Evolutionary conservation across 805 yeast species (phyloP), one percentile per base, ranked within the genome.

Genomic region (Starmera quercuum): DNA sequence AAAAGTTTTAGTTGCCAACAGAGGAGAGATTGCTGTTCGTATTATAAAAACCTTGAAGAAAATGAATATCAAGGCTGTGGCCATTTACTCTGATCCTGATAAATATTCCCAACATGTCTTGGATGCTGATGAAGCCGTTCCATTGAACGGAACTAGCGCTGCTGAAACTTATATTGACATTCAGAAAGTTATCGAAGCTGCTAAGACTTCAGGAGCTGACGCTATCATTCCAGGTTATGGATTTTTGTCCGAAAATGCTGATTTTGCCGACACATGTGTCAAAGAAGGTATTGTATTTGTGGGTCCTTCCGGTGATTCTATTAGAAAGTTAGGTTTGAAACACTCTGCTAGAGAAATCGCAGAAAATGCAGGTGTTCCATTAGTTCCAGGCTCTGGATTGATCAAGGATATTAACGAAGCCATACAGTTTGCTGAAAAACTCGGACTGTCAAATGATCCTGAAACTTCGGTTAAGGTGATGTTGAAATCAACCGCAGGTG

Each of bases 221-320:
- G 97, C 97, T n/a, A 87, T 90, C 43, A 83, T 92, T 43, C 98
- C 98, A 6, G 98, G 98, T 39, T 90, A 92, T 54, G 98, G 98
- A 4, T 90, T 90, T 69, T 64, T 90, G 26, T 85, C 96, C 13
- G 98, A 90, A 61, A 90, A 90, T 57, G 97, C 97, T 16, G 96
- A 85, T 37, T 90, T 90, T 54, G 83, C 97, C 30, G 96, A 88
- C 54, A 73, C 86, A 52, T 79, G 95, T 64, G 81, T 64, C 19
- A 63, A 62, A 34, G 95, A 83, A 56, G 94, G 92, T 24, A 79
- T 90, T 46, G 82, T 80, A 2, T 90, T 90, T 61, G 94, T 90
- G 29, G 98, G 98, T n/a, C 98, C 98, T 13, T 70, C 90, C 12
- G 96, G 96, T 33, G 87, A 84, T 40, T 88, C 95, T 8, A 92